Conservation (phyloP, 1,284 basidiomycete genomes). For the Agaricales sp. region DNA sequence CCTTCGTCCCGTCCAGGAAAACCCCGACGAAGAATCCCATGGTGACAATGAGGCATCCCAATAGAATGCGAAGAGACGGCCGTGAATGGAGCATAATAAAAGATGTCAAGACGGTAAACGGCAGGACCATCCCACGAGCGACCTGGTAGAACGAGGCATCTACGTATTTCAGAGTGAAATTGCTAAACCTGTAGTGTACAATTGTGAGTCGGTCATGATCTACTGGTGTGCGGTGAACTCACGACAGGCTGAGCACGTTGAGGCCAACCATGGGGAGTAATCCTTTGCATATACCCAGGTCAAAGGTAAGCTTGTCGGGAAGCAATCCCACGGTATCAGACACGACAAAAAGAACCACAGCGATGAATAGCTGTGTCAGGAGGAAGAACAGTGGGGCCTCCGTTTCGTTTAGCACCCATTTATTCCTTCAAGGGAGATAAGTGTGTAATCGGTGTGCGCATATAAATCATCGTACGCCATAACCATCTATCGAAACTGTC, state of each 20-base stretch:
- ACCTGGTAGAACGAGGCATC: slow-evolving; percentile 90
- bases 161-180: slow-evolving; percentile 85
- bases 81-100: slow-evolving; percentile 59
- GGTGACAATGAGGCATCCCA: slow-evolving; percentile 68
- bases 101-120: slow-evolving; percentile 78
- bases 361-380: slow-evolving; percentile 71
- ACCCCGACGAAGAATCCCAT: slow-evolving; percentile 80
- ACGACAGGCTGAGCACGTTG: slow-evolving; percentile 60
- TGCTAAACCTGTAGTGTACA: slow-evolving; percentile 61
- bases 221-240: not conserved
- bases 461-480: slow-evolving; percentile 48
- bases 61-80: slow-evolving; percentile 51
- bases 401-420: slow-evolving; percentile 69
- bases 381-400: slow-evolving; percentile 76
- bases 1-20: slow-evolving; percentile 58
- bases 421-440: slow-evolving; percentile 40
- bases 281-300: slow-evolving; percentile 54
- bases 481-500: slow-evolving; percentile 53
- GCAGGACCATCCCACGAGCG: slow-evolving; percentile 78
- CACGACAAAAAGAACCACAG: slow-evolving; percentile 60
- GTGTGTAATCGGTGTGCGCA: slow-evolving; percentile 6
- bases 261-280: slow-evolving; percentile 64
- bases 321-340: slow-evolving; percentile 54
- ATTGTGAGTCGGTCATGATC: not conserved
- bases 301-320: slow-evolving; percentile 49